These are phyloP conservation scores for Suhomyces xylopsoci DNA, from an alignment of 805 yeast genomes.

Conservation along the genomic window DNA sequence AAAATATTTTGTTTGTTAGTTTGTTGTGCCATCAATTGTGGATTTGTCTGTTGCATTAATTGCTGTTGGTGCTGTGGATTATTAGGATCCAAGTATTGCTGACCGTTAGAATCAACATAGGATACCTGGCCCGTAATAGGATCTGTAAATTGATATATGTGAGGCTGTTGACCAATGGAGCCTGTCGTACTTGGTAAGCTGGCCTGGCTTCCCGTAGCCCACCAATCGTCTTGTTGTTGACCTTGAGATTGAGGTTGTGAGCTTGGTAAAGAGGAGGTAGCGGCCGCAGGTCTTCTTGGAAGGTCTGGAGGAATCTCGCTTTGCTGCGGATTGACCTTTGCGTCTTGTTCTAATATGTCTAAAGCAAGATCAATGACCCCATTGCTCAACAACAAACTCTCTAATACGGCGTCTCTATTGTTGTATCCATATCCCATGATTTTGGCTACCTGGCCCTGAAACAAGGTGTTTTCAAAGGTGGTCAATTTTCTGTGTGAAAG, in stretches of 20 bases:
- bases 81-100: slow-evolving; percentile 53
- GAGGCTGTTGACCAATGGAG: slow-evolving; percentile 28
- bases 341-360: slow-evolving; percentile 49
- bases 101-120: slow-evolving; percentile 67
- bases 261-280: slow-evolving; percentile 15
- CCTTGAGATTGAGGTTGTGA: slow-evolving; percentile 15
- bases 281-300: slow-evolving; percentile 35
- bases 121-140: slow-evolving; percentile 66
- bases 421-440: slow-evolving; percentile 51
- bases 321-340: slow-evolving; percentile 29
- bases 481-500: slow-evolving; percentile 53
- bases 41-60: slow-evolving; percentile 24
- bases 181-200: background rate
- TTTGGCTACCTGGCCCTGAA: slow-evolving; percentile 46
- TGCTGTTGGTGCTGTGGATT: slow-evolving; percentile 44
- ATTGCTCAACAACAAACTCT: slow-evolving; percentile 55
- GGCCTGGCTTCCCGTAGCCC: slow-evolving; percentile 15
- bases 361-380: slow-evolving; percentile 63
- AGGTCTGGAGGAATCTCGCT: slow-evolving; percentile 48
- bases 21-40: slow-evolving; percentile 23
- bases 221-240: slow-evolving; percentile 27
- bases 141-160: slow-evolving; percentile 66
- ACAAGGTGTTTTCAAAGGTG: slow-evolving; percentile 51
- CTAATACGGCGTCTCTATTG: slow-evolving; percentile 56
- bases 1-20: slow-evolving; percentile 36